Percentiles rank a stretch among this genome's conserved stretches.
These are phyloP conservation scores for Tuctoria greenei DNA, from an alignment of 176 grass and related monocot genomes.

Conservation along the genomic window DNA sequence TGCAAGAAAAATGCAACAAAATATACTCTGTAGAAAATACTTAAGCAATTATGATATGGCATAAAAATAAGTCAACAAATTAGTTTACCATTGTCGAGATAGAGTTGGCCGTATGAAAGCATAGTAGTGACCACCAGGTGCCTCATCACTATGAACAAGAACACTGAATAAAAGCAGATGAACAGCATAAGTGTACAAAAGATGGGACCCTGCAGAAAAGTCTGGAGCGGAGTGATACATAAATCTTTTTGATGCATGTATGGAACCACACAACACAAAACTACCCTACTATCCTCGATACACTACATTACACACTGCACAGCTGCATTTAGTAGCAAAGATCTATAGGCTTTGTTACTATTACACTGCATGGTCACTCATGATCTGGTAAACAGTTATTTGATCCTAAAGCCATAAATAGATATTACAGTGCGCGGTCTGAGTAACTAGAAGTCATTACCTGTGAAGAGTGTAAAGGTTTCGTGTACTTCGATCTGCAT, in stretches of 20 bases:
- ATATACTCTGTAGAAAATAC: slow-evolving; percentile 21
- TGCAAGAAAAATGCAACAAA: neutral
- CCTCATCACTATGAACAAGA: slow-evolving; percentile 93
- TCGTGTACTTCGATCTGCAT: slow-evolving; percentile 77
- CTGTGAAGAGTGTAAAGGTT: slow-evolving; percentile 95
- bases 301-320: neutral
- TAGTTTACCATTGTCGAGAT: slow-evolving; percentile 73
- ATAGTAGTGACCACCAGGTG: slow-evolving; percentile 93
- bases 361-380: neutral
- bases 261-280: neutral
- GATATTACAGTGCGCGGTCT: slow-evolving; percentile 6
- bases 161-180: slow-evolving; percentile 58
- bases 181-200: slow-evolving; percentile 31
- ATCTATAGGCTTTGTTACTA: neutral
- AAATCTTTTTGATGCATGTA: neutral
- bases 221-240: neutral
- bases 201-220: neutral
- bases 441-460: slow-evolving; percentile 31
- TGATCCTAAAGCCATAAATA: slow-evolving; percentile 30
- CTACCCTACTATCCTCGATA: neutral
- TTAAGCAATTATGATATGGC: neutral
- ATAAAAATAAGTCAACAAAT: slow-evolving; percentile 30
- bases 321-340: neutral
- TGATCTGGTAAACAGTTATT: neutral
- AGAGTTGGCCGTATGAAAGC: slow-evolving; percentile 84